phyloP scores from a whole-genome alignment of 805 yeast genomes.

The Priceomyces carsonii region DNA sequence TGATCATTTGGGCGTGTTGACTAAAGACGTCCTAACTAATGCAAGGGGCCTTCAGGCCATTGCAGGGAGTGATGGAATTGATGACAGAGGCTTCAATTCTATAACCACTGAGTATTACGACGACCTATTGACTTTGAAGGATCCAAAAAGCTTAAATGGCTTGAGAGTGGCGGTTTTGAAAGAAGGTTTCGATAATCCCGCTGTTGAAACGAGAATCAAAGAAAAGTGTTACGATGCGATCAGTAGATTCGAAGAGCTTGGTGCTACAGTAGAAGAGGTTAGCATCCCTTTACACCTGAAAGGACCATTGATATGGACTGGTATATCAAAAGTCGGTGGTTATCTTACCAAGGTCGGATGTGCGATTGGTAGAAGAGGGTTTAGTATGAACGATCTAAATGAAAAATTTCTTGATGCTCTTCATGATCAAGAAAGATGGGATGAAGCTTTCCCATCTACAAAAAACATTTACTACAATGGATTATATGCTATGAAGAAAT shows the following conservation, averaged over 20 bases:
- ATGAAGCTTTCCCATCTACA: slow-evolving; percentile 14
- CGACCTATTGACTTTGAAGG: slow-evolving; percentile 6
- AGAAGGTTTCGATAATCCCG: slow-evolving; percentile 34
- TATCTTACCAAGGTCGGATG: slow-evolving; percentile 12
- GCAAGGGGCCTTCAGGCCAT: slow-evolving; percentile 29
- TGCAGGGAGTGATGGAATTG: slow-evolving; percentile 37
- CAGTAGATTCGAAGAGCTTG: slow-evolving; percentile 25
- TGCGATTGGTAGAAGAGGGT: slow-evolving; percentile 19
- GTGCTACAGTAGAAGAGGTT: slow-evolving; percentile 34
- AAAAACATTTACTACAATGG: slow-evolving; percentile 30
- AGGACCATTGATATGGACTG: slow-evolving; percentile 40
- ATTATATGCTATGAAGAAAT: slow-evolving; percentile 25
- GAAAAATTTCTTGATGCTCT: no score
- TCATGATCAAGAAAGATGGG: slow-evolving; percentile 18
- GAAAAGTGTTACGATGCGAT: slow-evolving; percentile 25
- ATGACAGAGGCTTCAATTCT: slow-evolving; percentile 25
- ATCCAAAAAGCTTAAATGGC: slow-evolving; percentile 21
- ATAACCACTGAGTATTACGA: slow-evolving; percentile 24
- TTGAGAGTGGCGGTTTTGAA: slow-evolving; percentile 32
- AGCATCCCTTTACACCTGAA: slow-evolving; percentile 34
- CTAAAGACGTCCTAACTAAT: slow-evolving; percentile 32
- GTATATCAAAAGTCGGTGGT: slow-evolving; percentile 26
- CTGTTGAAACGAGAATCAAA: slow-evolving; percentile 27
- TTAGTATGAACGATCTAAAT: slow-evolving; percentile 15
- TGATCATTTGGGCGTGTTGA: slow-evolving; percentile 43